phyloP scores from a whole-genome alignment of 2,329 filamentous ascomycete genomes.

The Aspergillus transmontanensis region DNA sequence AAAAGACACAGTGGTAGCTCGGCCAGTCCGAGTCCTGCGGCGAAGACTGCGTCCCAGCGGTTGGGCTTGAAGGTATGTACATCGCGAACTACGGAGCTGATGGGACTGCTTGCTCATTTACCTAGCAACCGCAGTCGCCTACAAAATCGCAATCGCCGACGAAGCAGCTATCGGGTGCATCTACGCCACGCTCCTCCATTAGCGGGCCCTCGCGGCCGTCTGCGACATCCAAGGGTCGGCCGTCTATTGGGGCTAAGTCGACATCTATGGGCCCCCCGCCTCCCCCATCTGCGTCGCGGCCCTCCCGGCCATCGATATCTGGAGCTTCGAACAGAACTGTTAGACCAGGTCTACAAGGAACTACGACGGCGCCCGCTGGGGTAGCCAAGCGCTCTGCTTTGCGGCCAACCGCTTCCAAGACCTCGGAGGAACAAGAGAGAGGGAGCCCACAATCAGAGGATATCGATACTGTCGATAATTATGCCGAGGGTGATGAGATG shows the following conservation, averaged over 20 bases:
- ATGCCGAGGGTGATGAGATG: conserved; percentile 24
- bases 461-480: conserved; percentile 29
- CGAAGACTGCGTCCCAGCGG: conserved; percentile 50
- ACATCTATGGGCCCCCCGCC: conserved; percentile 68
- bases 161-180: conserved; percentile 64
- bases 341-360: conserved; percentile 32
- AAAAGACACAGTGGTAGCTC: conserved; percentile 72
- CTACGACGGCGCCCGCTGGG: conserved; percentile 25
- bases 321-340: conserved; percentile 36
- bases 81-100: not conserved
- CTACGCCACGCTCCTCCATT: conserved; percentile 54
- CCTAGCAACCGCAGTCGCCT: conserved; percentile 59
- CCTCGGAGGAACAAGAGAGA: conserved; percentile 30
- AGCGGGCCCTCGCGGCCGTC: conserved; percentile 57
- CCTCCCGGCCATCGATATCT: conserved; percentile 44
- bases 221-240: conserved; percentile 54
- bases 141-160: conserved; percentile 80
- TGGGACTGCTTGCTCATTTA: not conserved
- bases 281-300: conserved; percentile 33
- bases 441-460: conserved; percentile 33
- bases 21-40: conserved; percentile 71
- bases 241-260: conserved; percentile 58
- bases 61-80: conserved; percentile 41
- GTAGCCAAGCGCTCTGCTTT: conserved; percentile 38
- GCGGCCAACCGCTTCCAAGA: conserved; percentile 28